Base-by-base conservation (phyloP, 768 basidiomycete genomes). In the Coprinopsis strossmayeri region DNA sequence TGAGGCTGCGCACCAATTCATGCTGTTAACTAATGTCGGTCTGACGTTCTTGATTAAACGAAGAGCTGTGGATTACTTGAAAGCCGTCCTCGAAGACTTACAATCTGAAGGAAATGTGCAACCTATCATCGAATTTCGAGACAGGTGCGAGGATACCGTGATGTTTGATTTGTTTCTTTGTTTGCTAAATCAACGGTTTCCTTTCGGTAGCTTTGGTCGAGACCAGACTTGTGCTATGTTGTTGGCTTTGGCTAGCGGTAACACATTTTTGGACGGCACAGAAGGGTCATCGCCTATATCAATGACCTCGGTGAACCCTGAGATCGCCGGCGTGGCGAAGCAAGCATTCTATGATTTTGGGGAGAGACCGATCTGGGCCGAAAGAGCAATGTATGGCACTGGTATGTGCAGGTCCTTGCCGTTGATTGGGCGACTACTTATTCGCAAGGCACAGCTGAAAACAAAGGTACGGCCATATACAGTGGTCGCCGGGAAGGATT, bases 181-280 rank as follows among this genome's bases (percentile, higher is more conserved):
- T 45, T 32, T 18, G 23, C 23, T 51, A 17, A 34, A 51, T 55
- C 52, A 51, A 35, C 40, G 24, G 51, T 40, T 37, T 49, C 32
- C 21, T 21, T 49, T 34, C 18, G 51, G 15, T 56, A 95, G 93
- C 60, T 96, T 88, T 63, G 92, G 93, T 39, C 79, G 91, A 46
- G 89, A 93, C 61, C 89, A 95, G 59, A 87, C 90, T 2, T 94
- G 91, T 57, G 85, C 90, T 3, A 94, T 96, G 88, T 78, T 91
- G 15, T 75, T 95, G 12, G 87, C 84, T 10, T 75, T 97, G 48
- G 89, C 91, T 0, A 78, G 86, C 50, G 88, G 87, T 28, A 93
- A 92, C 62, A 83, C 84, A 1, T 91, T 84, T 64, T 64, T 92
- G 47, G 82, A 87, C 50, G 64, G 70, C 24, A 66, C 68, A n/a